Percentiles rank a stretch among this genome's conserved stretches.
phyloP scores from a whole-genome alignment of 1,284 basidiomycete genomes.

The Nidula niveotomentosa region DNA sequence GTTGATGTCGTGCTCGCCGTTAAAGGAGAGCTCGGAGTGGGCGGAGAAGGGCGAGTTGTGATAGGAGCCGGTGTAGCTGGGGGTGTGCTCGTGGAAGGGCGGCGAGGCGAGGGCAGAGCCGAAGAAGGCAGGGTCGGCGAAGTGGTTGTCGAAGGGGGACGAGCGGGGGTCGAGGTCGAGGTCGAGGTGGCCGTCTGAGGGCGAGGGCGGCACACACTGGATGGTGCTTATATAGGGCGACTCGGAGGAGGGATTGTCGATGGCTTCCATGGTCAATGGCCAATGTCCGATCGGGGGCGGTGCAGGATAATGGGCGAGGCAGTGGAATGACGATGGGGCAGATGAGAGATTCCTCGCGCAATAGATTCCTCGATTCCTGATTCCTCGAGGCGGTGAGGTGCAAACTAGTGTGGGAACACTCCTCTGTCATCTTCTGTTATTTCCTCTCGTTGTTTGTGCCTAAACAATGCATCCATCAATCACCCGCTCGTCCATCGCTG shows the following conservation, averaged over 20 bases:
- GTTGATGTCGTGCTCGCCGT: slow-evolving; percentile 39
- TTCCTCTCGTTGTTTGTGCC: no score
- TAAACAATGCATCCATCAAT: no score
- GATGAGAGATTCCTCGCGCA: no score
- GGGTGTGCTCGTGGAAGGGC: slow-evolving; percentile 13
- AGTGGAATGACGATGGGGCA: no score
- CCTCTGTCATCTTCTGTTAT: no score
- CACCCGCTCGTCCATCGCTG: no score
- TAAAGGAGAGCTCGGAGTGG: slow-evolving; percentile 63
- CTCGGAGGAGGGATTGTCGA: slow-evolving; percentile 3
- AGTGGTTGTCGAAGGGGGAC: slow-evolving; percentile 16
- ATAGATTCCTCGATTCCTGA: no score
- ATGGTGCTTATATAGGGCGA: slow-evolving; percentile 29
- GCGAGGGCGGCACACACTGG: slow-evolving; percentile 28
- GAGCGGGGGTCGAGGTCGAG: slow-evolving; percentile 14
- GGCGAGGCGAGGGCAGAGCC: slow-evolving; percentile 17
- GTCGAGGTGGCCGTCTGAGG: slow-evolving; percentile 16
- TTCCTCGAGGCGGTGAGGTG: no score
- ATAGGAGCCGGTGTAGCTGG: slow-evolving; percentile 40
- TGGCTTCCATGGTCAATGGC: no score
- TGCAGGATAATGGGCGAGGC: no score
- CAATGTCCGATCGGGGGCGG: no score
- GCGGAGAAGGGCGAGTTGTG: slow-evolving; percentile 67
- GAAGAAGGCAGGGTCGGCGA: slow-evolving; percentile 8
- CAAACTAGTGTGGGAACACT: no score